Base-by-base conservation (phyloP, 1,139 yeast species). In the Pichia sp. region DNA sequence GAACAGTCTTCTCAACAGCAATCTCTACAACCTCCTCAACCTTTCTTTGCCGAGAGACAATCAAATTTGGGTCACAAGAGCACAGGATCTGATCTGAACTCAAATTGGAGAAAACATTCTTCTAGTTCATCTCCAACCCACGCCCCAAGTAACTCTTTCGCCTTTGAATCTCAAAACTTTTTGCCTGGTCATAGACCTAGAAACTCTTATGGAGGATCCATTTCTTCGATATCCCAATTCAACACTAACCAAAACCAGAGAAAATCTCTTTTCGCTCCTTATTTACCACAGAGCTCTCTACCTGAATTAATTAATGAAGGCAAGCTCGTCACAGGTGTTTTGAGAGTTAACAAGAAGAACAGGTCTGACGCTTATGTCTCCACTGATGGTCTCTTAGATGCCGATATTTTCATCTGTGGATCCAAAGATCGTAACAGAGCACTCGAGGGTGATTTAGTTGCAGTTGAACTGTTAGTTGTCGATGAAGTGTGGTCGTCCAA, bases 371-470 rank as follows among this genome's bases (percentile, higher is more conserved):
- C 98, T 1, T 91, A 93, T 61, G 97, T 91, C 14, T 80, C 96
- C 5, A 91, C 97, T 0, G 96, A 88, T 56, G 96, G 96, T 3
- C 71, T 88, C 30, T 69, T 91, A 46, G 98, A 91, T 60, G 95
- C 97, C 0, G 98, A 91, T 59, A 86, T 91, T 44, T 91, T 87
- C 56, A 91, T 91, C 48, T 93, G 97, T 65, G 98, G 98, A 11
- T 88, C 97, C n/a, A 91, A 91, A 59, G 98, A 91, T 60, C 84
- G 98, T 58, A 91, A 91, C 60, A 78, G 98, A 56, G 97, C 98
- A 10, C 67, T 91, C 37, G 98, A 91, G 62, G 96, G 97, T 37
- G 98, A 91, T 58, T 66, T 86, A 41, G 98, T 91, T 24, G 98
- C 98, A 0, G 87, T 91, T 17, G 98, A 91, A 59, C 69, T 91